phyloP scores from a whole-genome alignment of 2,329 filamentous ascomycete species.

The Penicillium italicum region DNA sequence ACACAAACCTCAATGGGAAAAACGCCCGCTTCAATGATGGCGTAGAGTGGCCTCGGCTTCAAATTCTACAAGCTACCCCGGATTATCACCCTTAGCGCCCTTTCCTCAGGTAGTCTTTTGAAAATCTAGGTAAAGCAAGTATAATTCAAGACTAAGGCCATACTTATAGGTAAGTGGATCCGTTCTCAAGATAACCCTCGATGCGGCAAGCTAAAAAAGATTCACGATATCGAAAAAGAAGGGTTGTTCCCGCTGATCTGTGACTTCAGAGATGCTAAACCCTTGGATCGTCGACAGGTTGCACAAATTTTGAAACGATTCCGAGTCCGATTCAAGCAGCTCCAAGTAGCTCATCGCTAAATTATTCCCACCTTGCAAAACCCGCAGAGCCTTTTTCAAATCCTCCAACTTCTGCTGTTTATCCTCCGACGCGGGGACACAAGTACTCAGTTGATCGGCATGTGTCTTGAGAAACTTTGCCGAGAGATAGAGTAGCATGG shows the following conservation, averaged over 20 bases:
- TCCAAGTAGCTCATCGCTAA: slow-evolving; percentile 2
- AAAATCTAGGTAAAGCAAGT: not conserved
- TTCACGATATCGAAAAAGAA: slow-evolving; percentile 3
- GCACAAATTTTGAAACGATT: not conserved
- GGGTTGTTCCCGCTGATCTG: not conserved
- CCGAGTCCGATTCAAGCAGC: slow-evolving; percentile 1
- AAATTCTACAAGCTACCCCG: too few relatives aligned
- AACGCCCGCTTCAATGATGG: too few relatives aligned
- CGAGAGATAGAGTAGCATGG: slow-evolving; percentile 8
- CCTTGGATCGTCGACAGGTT: not conserved
- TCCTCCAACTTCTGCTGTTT: not conserved
- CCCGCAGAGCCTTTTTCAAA: slow-evolving; percentile 1
- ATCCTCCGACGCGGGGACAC: slow-evolving; percentile 4
- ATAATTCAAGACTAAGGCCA: not conserved
- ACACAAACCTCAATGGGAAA: too few relatives aligned
- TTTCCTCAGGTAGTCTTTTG: too few relatives aligned
- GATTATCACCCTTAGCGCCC: too few relatives aligned
- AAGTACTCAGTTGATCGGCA: not conserved
- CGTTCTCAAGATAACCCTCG: accelerated
- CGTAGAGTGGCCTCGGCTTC: too few relatives aligned
- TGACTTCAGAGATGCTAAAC: not conserved
- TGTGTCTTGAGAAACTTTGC: slow-evolving; percentile 8
- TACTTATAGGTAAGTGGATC: not conserved
- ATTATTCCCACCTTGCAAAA: slow-evolving; percentile 6
- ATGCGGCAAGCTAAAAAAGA: not conserved